These are phyloP conservation scores for Suhomyces maxii DNA, from an alignment of 1,139 yeast species.

Conservation along the genomic window DNA sequence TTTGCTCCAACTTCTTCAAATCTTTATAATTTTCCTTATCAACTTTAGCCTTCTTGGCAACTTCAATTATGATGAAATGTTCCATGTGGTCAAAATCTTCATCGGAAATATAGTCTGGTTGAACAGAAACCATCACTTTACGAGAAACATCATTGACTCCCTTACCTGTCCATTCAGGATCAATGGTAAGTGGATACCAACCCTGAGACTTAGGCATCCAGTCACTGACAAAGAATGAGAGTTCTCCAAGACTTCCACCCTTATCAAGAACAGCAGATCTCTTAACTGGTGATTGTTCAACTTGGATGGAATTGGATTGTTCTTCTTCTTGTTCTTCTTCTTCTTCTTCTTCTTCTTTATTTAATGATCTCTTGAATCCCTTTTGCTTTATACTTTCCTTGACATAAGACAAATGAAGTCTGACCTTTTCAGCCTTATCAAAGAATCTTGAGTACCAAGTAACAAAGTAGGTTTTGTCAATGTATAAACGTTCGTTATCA, in stretches of 20 bases:
- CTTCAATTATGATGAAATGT: conserved; percentile 55
- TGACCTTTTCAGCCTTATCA: conserved; percentile 55
- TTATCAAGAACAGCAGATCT: conserved; percentile 39
- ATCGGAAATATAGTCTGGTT: conserved; percentile 65
- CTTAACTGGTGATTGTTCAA: conserved; percentile 7
- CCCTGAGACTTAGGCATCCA: conserved; percentile 73
- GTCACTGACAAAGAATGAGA: conserved; percentile 63
- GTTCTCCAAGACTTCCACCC: conserved; percentile 42
- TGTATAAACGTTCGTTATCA: conserved; percentile 54
- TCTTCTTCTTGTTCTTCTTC: conserved; percentile 1
- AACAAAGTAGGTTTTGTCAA: conserved; percentile 67
- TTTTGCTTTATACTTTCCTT: conserved; percentile 54
- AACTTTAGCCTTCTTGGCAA: conserved; percentile 60
- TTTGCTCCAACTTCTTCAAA: conserved; percentile 45
- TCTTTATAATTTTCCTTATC: conserved; percentile 58
- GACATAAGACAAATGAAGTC: conserved; percentile 65
- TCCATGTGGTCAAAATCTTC: conserved; percentile 59
- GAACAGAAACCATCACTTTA: conserved; percentile 60
- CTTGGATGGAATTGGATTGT: conserved; percentile 9
- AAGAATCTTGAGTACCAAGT: conserved; percentile 78
- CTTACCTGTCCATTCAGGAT: conserved; percentile 57
- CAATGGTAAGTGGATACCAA: conserved; percentile 56
- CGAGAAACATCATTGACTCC: conserved; percentile 40
- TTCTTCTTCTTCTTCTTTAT: conserved; percentile 10
- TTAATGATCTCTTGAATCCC: conserved; percentile 52